Percentiles rank a stretch among this genome's conserved stretches.
Evolutionary conservation across 192 early-diverging fungal species (phyloP).

Genomic region (Endogone sp.): DNA sequence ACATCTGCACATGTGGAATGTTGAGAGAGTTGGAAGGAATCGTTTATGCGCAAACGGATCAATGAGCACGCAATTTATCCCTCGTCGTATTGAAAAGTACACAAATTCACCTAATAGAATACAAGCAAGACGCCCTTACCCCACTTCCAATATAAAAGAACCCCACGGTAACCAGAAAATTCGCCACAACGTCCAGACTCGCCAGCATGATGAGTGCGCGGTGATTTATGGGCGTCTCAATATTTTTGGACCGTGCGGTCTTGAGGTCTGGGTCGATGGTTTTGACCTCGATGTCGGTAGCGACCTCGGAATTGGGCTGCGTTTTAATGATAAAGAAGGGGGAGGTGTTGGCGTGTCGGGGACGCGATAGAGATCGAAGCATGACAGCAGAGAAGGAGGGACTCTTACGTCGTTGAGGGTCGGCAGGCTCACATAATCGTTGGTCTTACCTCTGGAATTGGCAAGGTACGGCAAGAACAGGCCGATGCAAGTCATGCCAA

Average conservation of each 20-base stretch:
- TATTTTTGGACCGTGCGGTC: conserved; percentile 15
- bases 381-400: not conserved
- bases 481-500: conserved; percentile 36
- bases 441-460: not conserved
- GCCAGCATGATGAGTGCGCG: conserved; percentile 25
- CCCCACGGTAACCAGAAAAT: conserved; percentile 49
- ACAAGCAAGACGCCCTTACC: too few species aligned
- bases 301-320: not conserved
- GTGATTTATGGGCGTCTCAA: conserved; percentile 19
- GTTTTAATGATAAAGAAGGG: not conserved
- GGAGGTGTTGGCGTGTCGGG: not conserved
- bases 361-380: not conserved
- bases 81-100: too few species aligned
- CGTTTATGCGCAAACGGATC: too few species aligned
- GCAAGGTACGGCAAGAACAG: conserved; percentile 24
- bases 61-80: too few species aligned
- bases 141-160: conserved; percentile 58
- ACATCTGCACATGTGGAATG: conserved; percentile 57
- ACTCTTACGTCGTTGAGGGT: not conserved
- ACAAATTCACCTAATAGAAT: too few species aligned
- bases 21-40: too few species aligned
- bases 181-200: conserved; percentile 48
- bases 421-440: not conserved
- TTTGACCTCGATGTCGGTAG: conserved; percentile 15
- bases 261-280: conserved; percentile 14